phyloP scores from a whole-genome alignment of 2,329 filamentous ascomycete genomes.

The Paecilomyces dactylethromorphus region DNA sequence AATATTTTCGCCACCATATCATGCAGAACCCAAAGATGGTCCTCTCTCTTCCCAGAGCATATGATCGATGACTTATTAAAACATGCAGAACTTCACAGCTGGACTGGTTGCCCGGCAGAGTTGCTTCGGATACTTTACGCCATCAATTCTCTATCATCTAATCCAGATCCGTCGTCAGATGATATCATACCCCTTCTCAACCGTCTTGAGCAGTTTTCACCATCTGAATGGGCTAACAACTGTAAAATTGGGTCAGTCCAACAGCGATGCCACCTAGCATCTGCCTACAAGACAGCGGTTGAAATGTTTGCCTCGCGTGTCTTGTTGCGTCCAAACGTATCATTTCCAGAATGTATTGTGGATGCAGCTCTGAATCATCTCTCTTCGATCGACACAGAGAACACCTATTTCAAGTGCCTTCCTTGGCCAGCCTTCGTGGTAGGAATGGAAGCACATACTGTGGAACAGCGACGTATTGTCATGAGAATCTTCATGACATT shows the following conservation, averaged over 20 bases:
- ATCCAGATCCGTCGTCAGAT: background rate
- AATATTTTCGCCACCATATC: background rate
- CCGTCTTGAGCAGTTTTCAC: background rate
- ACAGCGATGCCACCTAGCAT: background rate
- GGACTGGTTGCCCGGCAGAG: background rate
- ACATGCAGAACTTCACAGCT: background rate
- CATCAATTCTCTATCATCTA: background rate
- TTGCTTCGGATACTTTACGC: background rate
- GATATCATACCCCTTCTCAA: background rate
- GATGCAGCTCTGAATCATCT: background rate
- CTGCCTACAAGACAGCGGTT: background rate
- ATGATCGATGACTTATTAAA: background rate
- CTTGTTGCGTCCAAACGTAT: background rate
- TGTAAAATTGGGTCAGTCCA: background rate
- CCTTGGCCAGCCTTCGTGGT: background rate
- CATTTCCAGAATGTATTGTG: background rate
- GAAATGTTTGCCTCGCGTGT: background rate
- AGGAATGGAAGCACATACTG: background rate
- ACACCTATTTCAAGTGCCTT: background rate
- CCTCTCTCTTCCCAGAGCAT: background rate
- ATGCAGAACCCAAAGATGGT: background rate
- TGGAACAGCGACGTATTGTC: background rate
- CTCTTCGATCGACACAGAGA: background rate
- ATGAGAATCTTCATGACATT: background rate
- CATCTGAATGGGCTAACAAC: background rate